Evolutionary conservation across 1,284 basidiomycete species (phyloP), one percentile per base, ranked within the genome.

Genomic region (Tylopilus sp.): DNA sequence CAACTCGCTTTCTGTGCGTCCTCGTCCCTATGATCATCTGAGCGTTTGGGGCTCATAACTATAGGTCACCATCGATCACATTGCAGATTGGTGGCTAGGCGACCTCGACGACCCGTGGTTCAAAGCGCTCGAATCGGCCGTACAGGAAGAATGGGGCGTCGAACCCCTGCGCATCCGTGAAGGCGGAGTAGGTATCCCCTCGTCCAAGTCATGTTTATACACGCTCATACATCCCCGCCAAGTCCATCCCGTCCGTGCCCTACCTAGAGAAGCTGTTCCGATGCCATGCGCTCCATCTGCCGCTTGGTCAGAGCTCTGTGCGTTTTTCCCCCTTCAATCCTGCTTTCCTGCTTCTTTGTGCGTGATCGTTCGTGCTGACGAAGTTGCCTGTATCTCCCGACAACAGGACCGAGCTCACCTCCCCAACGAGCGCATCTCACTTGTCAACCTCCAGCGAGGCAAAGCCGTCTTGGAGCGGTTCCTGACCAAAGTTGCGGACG

Each of bases 71-170:
- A 82, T 97, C 42, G 84, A 89, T 40, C 89, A 93, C 55, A 86
- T 81, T 1, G 94, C 93, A 0, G 88, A 94, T 60, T 99, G 95
- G 94, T 99, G 96, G 96, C 75, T 97, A 1, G 93, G 94, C 0
- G 82, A 88, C 41, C 76, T 93, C 25, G 80, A 91, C 44, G 86
- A 86, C 52, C 76, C 78, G 2, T 96, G 89, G 81, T 93, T 94
- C 73, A 77, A 82, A 56, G 85, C 89, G 0, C 75, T 98, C 18
- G 89, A 93, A 64, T 73, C 75, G 34, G 87, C 92, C 9, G 82
- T 97, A 0, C 74, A 78, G 51, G 84, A 91, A 40, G 91, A 95
- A 59, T 97, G 92, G 94, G 83, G 83, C 15, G 72, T 82, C 23
- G 79, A 84, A 52, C 95, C 95, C 3, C 71, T 97, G 55, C 82